Percentiles rank a stretch among this genome's conserved stretches.
Conservation (phyloP, 1,284 basidiomycete species). For the Melanopsichium pennsylvanicum region DNA sequence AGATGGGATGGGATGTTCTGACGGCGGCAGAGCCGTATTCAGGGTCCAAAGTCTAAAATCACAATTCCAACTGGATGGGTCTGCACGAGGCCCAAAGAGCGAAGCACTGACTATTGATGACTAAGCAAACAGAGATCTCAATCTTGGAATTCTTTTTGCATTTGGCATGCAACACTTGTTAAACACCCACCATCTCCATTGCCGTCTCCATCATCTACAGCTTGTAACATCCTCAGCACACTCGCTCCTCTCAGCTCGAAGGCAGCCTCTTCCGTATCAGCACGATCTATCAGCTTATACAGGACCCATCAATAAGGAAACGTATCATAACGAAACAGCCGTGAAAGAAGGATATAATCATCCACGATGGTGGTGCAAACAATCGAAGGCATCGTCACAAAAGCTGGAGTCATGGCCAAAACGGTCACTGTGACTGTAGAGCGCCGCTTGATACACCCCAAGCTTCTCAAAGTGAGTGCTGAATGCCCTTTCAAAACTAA, state of each 20-base stretch:
- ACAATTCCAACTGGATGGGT: conserved; percentile 4
- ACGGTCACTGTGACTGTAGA: conserved; percentile 62
- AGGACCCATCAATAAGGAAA: no score
- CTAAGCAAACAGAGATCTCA: background rate
- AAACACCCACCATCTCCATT: no score
- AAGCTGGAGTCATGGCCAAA: conserved; percentile 62
- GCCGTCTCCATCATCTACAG: no score
- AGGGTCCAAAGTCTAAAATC: conserved; percentile 7
- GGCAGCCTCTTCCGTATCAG: no score
- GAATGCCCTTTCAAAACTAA: no score
- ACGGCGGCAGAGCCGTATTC: background rate
- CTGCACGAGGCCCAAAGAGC: conserved; percentile 6
- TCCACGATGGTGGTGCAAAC: conserved; percentile 38
- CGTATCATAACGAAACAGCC: no score
- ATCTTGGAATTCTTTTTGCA: no score
- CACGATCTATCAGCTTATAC: no score
- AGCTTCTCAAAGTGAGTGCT: conserved; percentile 56
- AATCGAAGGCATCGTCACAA: conserved; percentile 56
- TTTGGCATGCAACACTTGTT: no score
- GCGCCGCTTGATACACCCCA: conserved; percentile 53
- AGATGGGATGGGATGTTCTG: background rate
- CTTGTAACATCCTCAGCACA: no score
- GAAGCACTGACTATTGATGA: background rate
- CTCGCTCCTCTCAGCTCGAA: no score
- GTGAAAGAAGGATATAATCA: no score